phyloP scores from a whole-genome alignment of 257 asterid genomes.

The Mentha longifolia region DNA sequence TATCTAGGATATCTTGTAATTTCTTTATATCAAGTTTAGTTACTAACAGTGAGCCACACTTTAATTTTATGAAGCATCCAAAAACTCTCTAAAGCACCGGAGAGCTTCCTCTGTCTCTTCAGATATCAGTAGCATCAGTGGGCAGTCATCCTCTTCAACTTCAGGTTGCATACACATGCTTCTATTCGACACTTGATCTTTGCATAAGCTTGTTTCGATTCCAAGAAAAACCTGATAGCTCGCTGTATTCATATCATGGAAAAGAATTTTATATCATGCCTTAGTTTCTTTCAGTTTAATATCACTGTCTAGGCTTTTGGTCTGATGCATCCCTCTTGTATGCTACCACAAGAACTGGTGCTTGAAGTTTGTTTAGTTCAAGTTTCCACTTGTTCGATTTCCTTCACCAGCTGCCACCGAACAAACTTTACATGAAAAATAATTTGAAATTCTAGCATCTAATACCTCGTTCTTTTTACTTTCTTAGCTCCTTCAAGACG shows the following conservation, averaged over 20 bases:
- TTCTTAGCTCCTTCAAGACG: slow-evolving; percentile 62
- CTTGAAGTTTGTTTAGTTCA: slow-evolving; percentile 6
- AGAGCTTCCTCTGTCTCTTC: slow-evolving; percentile 72
- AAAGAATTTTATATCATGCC: slow-evolving; percentile 8
- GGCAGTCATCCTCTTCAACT: slow-evolving; percentile 56
- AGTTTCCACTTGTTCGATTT: neutral
- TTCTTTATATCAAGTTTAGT: neutral
- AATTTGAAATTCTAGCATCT: slow-evolving; percentile 17
- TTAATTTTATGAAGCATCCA: slow-evolving; percentile 40
- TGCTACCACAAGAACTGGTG: neutral
- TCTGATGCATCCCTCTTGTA: neutral
- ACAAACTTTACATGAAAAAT: slow-evolving; percentile 13
- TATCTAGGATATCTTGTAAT: slow-evolving; percentile 8
- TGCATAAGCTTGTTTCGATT: neutral
- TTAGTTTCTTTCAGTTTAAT: neutral
- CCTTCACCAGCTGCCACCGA: neutral
- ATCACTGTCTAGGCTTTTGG: no score
- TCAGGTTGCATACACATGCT: slow-evolving; percentile 52
- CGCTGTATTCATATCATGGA: neutral
- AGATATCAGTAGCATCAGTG: slow-evolving; percentile 73
- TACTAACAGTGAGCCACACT: slow-evolving; percentile 5
- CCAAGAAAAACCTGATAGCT: slow-evolving; percentile 6
- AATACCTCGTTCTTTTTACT: slow-evolving; percentile 25
- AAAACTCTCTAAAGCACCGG: slow-evolving; percentile 54
- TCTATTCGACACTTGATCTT: slow-evolving; percentile 1